Base-by-base conservation (phyloP, 257 asterid species). In the Hygrophila difformis region DNA sequence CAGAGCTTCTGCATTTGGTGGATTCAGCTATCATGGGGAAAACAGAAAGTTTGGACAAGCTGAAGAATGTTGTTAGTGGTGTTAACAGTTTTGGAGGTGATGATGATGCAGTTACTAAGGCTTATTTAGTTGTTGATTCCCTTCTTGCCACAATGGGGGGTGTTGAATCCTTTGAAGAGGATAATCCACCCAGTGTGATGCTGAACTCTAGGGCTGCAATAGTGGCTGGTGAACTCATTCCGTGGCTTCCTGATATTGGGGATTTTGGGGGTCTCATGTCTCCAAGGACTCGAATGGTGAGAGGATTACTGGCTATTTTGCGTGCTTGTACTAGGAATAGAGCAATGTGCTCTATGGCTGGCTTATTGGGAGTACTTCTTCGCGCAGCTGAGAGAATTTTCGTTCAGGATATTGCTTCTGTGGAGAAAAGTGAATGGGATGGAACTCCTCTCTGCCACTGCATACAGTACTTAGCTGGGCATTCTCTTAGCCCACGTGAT, bases 101-200 rank as follows among this genome's bases (percentile, higher is more conserved):
- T 8, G 76, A 67, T 34, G 96, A 89, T 26, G 76, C 93, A 44
- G 93, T 79, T 15, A 44, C 80, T 43, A 63, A 79, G 68, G 77
- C 94, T 57, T 75, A 70, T 67, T 66, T 80, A 78, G 92, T 89
- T 12, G 82, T 85, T 60, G 98, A 89, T 68, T 89, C 98, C 2
- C 96, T 89, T 73, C 94, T 89, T 67, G 93, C 92, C 42, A 89
- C 96, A 7, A 89, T 89, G 98, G 98, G 98, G 61, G 98, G 98
- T 46, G 96, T 89, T 24, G 98, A 89, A 73, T 89, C 92, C 69
- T 89, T 89, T 70, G 98, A 82, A 64, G 96, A 79, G 52, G 88
- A 64, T 60, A 89, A 82, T 69, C 98, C 96, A 21, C 98, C 98
- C 34, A 89, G 96, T 60, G 98, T 89, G 74, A 89, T 89, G 98